Base-by-base conservation (phyloP, 208 protist genomes). In the Trypanosoma lewisi region DNA sequence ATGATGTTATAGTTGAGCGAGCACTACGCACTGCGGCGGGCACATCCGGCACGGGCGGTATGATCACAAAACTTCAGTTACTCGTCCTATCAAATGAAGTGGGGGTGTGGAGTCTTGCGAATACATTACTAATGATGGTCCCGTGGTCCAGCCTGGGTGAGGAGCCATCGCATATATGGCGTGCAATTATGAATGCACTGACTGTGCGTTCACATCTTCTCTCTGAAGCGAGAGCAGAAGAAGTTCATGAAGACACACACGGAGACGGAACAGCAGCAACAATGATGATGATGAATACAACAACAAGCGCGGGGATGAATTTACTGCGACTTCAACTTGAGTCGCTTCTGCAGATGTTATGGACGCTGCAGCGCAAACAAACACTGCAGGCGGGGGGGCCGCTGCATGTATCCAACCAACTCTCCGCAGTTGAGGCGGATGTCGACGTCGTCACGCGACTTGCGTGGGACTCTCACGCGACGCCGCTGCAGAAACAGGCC, bases 311-410 rank as follows among this genome's bases (percentile, higher is more conserved):
- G 5, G 75, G 74, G 4, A 77, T 62, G 27, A 71, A 90, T 44
- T 63, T 90, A 37, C 50, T 93, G 14, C 83, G 80, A 74, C 58
- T 90, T 52, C 86, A 93, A 62, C 58, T 88, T 0, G 80, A 89
- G 60, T 81, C 83, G 6, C 73, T 93, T 8, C 39, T 67, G 44
- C 78, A 89, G 69, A 85, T 86, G 72, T 60, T 84, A 2, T 93
- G 86, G 86, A 90, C 83, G 36, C 36, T 93, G 56, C 80, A 85
- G 60, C 86, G 86, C 5, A 93, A 93, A 54, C 80, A 93, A 56
- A 60, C 55, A 7, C 42, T 36, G 1, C 21, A 21, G 6, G 42
- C 28, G 31, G 67, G 69, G 28, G 68, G 60, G 2, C 30, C 61
- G 0, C 21, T 70, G 12, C 57, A 63, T 4, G 57, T 59, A 5